A percentile compares a stretch with the other conserved stretches of the same genome.
Conservation (phyloP, 345 rosid species). For the Chamaenerion angustifolium region DNA sequence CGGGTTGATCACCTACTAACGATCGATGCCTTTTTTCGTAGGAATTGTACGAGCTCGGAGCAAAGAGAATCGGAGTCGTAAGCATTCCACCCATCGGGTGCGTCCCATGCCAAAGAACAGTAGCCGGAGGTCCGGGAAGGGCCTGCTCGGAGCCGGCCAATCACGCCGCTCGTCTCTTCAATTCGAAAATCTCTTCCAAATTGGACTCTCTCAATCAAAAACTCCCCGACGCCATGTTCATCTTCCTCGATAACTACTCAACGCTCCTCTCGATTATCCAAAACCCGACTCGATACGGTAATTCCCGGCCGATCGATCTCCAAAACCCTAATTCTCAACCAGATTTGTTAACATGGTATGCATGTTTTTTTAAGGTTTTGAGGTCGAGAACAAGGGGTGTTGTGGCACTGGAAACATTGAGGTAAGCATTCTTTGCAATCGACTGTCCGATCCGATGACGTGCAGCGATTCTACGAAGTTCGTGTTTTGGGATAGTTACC, state of each 20-base stretch:
- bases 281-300: slow-evolving; percentile 41
- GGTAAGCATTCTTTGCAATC: slow-evolving; percentile 37
- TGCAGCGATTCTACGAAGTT: slow-evolving; percentile 40
- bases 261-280: slow-evolving; percentile 22
- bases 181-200: slow-evolving; percentile 31
- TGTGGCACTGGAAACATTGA: slow-evolving; percentile 64
- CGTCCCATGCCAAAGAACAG: slow-evolving; percentile 55
- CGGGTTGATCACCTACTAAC: too few relatives aligned
- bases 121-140: slow-evolving; percentile 42
- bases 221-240: slow-evolving; percentile 17
- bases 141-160: slow-evolving; percentile 31
- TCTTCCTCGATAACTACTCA: slow-evolving; percentile 25
- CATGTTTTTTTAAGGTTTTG: slow-evolving; percentile 30
- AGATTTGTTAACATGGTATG: too few relatives aligned
- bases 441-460: slow-evolving; percentile 6
- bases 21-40: slow-evolving; percentile 1
- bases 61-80: slow-evolving; percentile 35
- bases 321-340: background rate
- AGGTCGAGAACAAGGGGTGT: slow-evolving; percentile 41
- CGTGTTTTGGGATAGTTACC: slow-evolving; percentile 70
- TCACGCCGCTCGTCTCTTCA: slow-evolving; percentile 39
- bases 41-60: slow-evolving; percentile 46
- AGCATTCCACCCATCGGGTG: slow-evolving; percentile 60
- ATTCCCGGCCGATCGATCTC: background rate
- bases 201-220: slow-evolving; percentile 16